phyloP scores from a whole-genome alignment of 106 monocot genomes.

The Acorus calamus region DNA sequence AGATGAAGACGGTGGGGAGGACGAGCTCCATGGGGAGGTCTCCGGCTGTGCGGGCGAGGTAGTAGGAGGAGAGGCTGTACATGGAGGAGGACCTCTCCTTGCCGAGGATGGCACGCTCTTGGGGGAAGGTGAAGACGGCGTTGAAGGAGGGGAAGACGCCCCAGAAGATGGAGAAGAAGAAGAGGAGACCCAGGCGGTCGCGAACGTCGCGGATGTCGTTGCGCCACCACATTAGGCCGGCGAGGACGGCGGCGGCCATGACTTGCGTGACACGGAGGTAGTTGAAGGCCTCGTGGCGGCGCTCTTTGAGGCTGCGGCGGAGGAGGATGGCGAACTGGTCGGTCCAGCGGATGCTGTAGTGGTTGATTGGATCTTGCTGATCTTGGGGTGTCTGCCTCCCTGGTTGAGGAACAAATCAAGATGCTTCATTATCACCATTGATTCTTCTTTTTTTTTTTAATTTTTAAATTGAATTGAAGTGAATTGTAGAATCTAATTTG shows the following conservation, averaged over 20 bases:
- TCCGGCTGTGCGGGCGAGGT: slow-evolving; percentile 54
- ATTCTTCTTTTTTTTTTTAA: too few relatives aligned
- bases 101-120: slow-evolving; percentile 59
- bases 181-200: slow-evolving; percentile 91
- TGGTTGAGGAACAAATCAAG: neutral
- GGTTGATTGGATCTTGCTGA: slow-evolving; percentile 9
- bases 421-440: neutral
- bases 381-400: slow-evolving; percentile 2
- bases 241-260: slow-evolving; percentile 48
- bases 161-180: slow-evolving; percentile 98
- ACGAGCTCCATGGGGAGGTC: slow-evolving; percentile 93
- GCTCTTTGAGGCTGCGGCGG: slow-evolving; percentile 68
- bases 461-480: too few relatives aligned
- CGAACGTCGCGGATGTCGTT: slow-evolving; percentile 41
- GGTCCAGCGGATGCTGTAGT: slow-evolving; percentile 52
- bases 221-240: slow-evolving; percentile 86
- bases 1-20: slow-evolving; percentile 50
- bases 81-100: slow-evolving; percentile 76
- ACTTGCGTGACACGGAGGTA: slow-evolving; percentile 76
- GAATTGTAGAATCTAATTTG: too few relatives aligned
- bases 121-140: slow-evolving; percentile 86
- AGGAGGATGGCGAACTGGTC: slow-evolving; percentile 75
- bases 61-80: slow-evolving; percentile 87
- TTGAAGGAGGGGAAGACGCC: slow-evolving; percentile 87
- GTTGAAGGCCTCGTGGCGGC: slow-evolving; percentile 82